A percentile compares a stretch with the other conserved stretches of the same genome.
phyloP scores from a whole-genome alignment of 176 grass and related monocot species.

The Saccharum officinarum region DNA sequence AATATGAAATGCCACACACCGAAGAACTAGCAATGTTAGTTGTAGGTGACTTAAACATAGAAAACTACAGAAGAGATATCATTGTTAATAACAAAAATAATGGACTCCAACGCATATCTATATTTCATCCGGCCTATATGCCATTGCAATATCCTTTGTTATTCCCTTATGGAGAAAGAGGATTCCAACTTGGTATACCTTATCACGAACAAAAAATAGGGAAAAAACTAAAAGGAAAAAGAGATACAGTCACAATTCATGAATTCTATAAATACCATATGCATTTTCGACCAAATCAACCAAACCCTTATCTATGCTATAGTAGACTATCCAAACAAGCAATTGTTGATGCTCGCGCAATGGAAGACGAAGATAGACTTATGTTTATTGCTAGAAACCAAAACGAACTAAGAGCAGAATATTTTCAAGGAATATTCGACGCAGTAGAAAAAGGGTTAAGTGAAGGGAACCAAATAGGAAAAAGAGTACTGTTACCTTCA shows the following conservation, averaged over 20 bases:
- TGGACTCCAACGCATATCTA: not conserved
- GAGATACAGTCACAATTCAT: fast-evolving
- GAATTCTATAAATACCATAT: not conserved
- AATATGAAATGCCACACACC: not conserved
- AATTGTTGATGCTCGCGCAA: not conserved
- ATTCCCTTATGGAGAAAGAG: not conserved
- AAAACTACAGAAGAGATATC: not conserved
- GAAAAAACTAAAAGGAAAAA: not conserved
- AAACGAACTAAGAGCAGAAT: not conserved
- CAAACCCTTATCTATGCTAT: not conserved
- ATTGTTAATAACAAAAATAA: not conserved
- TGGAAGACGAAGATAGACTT: not conserved
- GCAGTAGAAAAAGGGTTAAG: not conserved
- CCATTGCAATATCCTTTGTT: not conserved
- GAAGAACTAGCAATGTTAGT: not conserved
- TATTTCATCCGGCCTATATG: not conserved
- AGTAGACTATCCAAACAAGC: not conserved
- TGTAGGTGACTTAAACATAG: not conserved
- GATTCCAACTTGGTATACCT: not conserved
- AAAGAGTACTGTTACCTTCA: not conserved
- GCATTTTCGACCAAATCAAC: not conserved
- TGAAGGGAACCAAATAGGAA: not conserved
- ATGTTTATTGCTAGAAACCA: not conserved
- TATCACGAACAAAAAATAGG: not conserved
- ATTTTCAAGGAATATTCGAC: not conserved